Base-by-base conservation (phyloP, 352 stramenopile genomes). In the Phytophthora litchii region DNA sequence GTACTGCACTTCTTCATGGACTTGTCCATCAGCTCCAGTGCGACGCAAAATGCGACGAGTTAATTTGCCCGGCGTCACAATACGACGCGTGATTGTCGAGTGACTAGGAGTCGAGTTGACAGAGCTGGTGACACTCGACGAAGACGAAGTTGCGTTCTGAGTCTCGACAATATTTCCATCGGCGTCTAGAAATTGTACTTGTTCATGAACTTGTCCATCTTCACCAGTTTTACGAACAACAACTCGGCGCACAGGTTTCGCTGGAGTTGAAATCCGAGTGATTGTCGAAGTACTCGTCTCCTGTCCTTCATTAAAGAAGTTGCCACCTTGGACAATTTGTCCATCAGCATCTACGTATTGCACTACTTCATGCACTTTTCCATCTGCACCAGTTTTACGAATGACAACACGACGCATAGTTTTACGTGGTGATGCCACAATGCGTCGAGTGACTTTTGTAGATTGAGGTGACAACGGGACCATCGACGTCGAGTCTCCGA, bases 1-100 rank as follows among this genome's bases (percentile, higher is more conserved):
- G 20, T 64, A 74, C 42, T 73, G 47, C 7, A 70, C 54, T 53
- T 66, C 16, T 43, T 70, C 54, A 21, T 56, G 25, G 10, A 66
- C 47, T 38, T 61, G 38, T 3, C 64, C 58, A 14, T 67, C 51
- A 5, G 41, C 42, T 32, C 46, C 58, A 29, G 60, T 67, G 2
- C 58, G 64, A 48, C 64, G 64, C n/a, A 72, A 31, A n/a, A 37
- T 54, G 8, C 54, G 57, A 6, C 44, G 46, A 2, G 44, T 72
- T 41, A 67, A 29, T 27, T 59, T 65, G 3, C 16, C 31, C 12
- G 62, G 55, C 17, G 62, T 65, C 21, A 60, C 62, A 38, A 70
- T 50, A 0, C 35, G 48, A 11, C 54, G 60, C 11, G 54, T 57
- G 17, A 59, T 16, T 9, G 29, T 34, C 29, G 23, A 27, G 3